Evolutionary conservation across 768 basidiomycete species (phyloP).

Genomic region (Kwoniella newhampshirensis): DNA sequence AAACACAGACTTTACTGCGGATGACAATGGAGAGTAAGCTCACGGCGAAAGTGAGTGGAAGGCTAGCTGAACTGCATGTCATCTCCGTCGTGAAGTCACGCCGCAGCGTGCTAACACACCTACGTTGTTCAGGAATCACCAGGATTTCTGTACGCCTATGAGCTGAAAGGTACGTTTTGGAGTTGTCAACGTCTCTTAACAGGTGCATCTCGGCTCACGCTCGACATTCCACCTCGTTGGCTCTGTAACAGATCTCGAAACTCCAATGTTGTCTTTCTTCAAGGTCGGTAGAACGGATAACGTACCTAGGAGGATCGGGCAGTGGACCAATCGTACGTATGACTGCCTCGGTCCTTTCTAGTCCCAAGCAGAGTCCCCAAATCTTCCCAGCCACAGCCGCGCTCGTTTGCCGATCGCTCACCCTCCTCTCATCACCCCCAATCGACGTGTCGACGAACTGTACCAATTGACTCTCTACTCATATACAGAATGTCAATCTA

Average conservation of each 20-base stretch:
- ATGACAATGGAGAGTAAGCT: conserved; percentile 50
- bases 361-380: too few relatives aligned
- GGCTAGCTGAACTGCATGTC: background rate
- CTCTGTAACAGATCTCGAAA: conserved; percentile 40
- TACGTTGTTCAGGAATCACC: conserved; percentile 34
- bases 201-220: too few relatives aligned
- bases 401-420: too few relatives aligned
- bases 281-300: conserved; percentile 53
- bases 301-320: conserved; percentile 46
- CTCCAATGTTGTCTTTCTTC: conserved; percentile 37
- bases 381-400: too few relatives aligned
- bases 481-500: conserved; percentile 40
- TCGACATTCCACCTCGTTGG: too few relatives aligned
- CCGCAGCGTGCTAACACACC: background rate
- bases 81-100: background rate
- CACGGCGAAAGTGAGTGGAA: conserved; percentile 41
- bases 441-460: too few relatives aligned
- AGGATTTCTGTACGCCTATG: conserved; percentile 51
- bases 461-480: too few relatives aligned
- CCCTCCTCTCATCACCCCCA: too few relatives aligned
- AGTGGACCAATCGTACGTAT: conserved; percentile 51
- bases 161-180: conserved; percentile 40
- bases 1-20: conserved; percentile 46
- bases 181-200: too few relatives aligned
- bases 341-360: too few relatives aligned